Conservation (phyloP, 331 rosid species). For the Telfairia occidentalis region DNA sequence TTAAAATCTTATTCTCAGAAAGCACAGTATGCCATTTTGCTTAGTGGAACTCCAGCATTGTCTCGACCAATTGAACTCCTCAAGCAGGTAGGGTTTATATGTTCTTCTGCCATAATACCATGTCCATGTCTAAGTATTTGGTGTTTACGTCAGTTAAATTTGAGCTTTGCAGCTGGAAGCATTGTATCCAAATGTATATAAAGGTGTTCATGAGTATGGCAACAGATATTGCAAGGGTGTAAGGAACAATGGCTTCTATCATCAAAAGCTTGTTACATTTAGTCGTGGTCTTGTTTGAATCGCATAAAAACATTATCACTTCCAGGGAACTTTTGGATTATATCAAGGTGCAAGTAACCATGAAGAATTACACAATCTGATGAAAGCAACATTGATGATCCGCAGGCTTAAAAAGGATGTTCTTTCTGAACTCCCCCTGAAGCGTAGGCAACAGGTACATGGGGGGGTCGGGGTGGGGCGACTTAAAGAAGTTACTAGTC, state of each 20-base stretch:
- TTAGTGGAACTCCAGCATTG: constrained; percentile 98
- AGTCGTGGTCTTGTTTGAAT: neutral
- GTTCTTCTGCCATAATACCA: constrained; percentile 7
- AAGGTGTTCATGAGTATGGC: constrained; percentile 81
- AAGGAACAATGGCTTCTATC: constrained; percentile 34
- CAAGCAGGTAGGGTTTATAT: constrained; percentile 52
- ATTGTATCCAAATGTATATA: constrained; percentile 77
- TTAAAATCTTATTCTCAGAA: constrained; percentile 36
- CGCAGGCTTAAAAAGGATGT: constrained; percentile 91
- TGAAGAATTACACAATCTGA: constrained; percentile 90
- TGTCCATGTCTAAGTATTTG: constrained; percentile 10
- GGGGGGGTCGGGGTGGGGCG: neutral
- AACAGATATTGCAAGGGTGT: constrained; percentile 93
- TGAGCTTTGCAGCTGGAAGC: constrained; percentile 66
- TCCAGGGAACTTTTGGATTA: constrained; percentile 66
- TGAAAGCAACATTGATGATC: constrained; percentile 86
- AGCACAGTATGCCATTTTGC: constrained; percentile 73
- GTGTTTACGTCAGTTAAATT: constrained; percentile 22
- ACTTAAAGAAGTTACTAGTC: neutral
- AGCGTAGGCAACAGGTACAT: constrained; percentile 91
- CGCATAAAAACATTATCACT: neutral
- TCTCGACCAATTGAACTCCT: constrained; percentile 91
- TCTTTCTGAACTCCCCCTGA: constrained; percentile 79
- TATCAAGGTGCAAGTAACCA: constrained; percentile 98
- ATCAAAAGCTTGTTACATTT: neutral